Conservation (phyloP, 305 asterid genomes). For the Rubia balearica region DNA sequence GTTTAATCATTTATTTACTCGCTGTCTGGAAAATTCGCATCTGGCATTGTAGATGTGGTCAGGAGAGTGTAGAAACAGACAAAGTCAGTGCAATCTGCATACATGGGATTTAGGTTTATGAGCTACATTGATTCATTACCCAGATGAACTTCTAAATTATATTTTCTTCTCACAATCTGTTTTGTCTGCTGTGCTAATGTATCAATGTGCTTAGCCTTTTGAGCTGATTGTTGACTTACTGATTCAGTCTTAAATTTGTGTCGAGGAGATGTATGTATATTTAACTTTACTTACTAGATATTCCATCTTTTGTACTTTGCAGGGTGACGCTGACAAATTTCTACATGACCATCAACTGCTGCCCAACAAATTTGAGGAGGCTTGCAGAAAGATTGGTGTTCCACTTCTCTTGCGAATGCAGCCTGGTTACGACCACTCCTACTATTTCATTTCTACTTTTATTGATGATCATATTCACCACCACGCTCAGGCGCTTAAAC, state of each 20-base stretch:
- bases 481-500: slow-evolving; percentile 78
- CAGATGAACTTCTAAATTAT: neutral
- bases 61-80: neutral
- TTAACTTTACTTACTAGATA: neutral
- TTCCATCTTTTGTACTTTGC: slow-evolving; percentile 26
- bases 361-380: slow-evolving; percentile 74
- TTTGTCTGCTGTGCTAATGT: no score
- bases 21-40: neutral
- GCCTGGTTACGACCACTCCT: slow-evolving; percentile 95
- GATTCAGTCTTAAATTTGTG: neutral
- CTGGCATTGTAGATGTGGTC: neutral
- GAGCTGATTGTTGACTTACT: neutral
- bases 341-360: slow-evolving; percentile 62
- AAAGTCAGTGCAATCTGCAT: neutral
- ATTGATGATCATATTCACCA: slow-evolving; percentile 83
- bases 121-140: neutral
- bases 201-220: neutral
- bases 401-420: slow-evolving; percentile 67
- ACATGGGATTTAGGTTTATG: neutral
- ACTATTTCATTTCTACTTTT: slow-evolving; percentile 69
- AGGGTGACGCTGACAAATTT: slow-evolving; percentile 92
- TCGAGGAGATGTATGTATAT: neutral
- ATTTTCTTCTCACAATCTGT: neutral
- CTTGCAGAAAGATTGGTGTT: slow-evolving; percentile 48
- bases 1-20: neutral